Evolutionary conservation across 2,329 filamentous ascomycete genomes (phyloP), one percentile per base, ranked within the genome.

Genomic region (Aspergillus hortae): DNA sequence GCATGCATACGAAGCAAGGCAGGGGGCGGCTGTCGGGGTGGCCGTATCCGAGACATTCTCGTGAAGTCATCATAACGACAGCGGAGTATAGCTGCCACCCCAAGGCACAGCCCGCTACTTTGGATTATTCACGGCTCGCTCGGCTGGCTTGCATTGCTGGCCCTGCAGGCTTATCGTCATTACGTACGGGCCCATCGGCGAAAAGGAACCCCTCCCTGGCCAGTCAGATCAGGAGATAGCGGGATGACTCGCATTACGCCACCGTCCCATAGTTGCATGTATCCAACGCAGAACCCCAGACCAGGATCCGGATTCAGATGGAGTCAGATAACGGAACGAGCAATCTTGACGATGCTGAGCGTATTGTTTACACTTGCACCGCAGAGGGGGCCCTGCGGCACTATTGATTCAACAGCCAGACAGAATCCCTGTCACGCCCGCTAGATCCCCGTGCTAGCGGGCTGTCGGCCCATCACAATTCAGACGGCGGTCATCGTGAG

Each of bases 111-210:
- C 25, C 6, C 25, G 9, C 7, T 30, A 11, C 27, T 9, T 30
- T 30, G 27, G 7, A 30, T 30, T 30, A 30, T 30, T 30, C 27
- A 30, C 35, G 35, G 35, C 35, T 38, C 35, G 14, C 35, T 17
- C 35, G 35, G 35, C 35, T n/a, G 35, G 15, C 35, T 17, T 38
- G 35, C 35, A 38, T n/a, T 4, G 35, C 27, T 30, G 27, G 10
- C 27, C 27, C 27, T 30, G 27, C 35, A 15, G 7, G 38, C 45
- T 44, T 55, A 49, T 52, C 53, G 46, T 46, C 53, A 48, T 55
- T 52, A 55, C 46, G 42, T 44, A 52, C 49, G 51, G 44, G 30
- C 4, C 1, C 15, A 43, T 7, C 33, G 27, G 40, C 45, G 17
- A 36, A 52, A 45, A 27, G 25, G 19, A 23, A 15, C 33, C 41